Percentiles rank a stretch among this genome's conserved stretches.
Conservation (phyloP, 768 basidiomycete species). For the Mycena vitilis region DNA sequence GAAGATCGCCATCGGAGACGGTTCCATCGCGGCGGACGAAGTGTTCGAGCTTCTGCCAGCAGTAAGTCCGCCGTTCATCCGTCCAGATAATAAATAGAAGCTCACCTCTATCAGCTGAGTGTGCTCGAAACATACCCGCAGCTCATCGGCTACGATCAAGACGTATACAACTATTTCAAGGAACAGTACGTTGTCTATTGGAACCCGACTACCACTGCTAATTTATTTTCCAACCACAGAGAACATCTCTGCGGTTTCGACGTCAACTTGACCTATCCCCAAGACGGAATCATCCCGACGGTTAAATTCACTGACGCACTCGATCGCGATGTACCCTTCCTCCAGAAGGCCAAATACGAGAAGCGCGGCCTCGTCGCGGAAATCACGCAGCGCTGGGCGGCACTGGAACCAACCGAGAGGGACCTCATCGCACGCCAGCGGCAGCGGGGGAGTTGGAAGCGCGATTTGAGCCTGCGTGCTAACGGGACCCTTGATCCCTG, state of each 20-base stretch:
- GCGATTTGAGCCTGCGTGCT: constrained; percentile 58
- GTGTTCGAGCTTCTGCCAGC: constrained; percentile 67
- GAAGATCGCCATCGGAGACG: constrained; percentile 80
- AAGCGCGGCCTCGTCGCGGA: constrained; percentile 38
- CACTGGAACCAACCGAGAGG: constrained; percentile 38
- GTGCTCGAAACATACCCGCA: constrained; percentile 81
- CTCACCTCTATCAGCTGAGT: constrained; percentile 52
- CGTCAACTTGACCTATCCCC: constrained; percentile 77
- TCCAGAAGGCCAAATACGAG: constrained; percentile 31
- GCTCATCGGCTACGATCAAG: constrained; percentile 76
- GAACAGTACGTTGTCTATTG: constrained; percentile 63
- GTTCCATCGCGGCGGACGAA: constrained; percentile 62
- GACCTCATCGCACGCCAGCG: constrained; percentile 43
- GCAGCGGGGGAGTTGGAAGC: constrained; percentile 47
- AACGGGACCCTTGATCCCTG: constrained; percentile 70
- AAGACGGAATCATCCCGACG: constrained; percentile 62
- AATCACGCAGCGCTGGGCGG: constrained; percentile 39
- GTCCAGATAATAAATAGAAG: not conserved
- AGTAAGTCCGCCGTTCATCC: constrained; percentile 49
- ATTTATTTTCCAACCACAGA: constrained; percentile 47
- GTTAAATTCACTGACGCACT: constrained; percentile 50
- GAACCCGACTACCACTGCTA: not conserved
- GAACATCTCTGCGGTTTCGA: constrained; percentile 72
- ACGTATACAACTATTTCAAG: constrained; percentile 75
- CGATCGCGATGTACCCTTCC: constrained; percentile 49